Conservation (phyloP, 306 rosid genomes). For the Fagus sylvatica region DNA sequence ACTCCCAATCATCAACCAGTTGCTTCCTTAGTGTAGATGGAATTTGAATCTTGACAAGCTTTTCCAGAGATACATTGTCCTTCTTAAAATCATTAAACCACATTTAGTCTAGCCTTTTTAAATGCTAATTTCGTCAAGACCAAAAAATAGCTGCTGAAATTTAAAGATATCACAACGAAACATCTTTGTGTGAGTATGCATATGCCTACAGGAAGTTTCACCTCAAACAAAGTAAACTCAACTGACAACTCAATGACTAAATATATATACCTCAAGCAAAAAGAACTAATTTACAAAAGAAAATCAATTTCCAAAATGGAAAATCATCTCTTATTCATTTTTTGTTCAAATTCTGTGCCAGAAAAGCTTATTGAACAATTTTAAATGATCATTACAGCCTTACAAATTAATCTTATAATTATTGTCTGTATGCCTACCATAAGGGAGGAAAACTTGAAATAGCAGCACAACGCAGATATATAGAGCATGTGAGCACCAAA, state of each 20-base stretch:
- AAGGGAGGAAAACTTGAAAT: slow-evolving; percentile 9
- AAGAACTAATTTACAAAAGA: background rate
- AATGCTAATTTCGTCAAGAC: background rate
- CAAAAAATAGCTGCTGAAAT: background rate
- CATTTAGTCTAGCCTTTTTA: slow-evolving; percentile 16
- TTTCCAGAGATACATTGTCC: slow-evolving; percentile 65
- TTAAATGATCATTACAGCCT: background rate
- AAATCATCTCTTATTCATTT: background rate
- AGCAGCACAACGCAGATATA: slow-evolving; percentile 3
- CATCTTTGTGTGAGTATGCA: background rate
- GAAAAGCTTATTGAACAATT: background rate
- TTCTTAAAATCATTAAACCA: slow-evolving; percentile 53
- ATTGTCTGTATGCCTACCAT: slow-evolving; percentile 3
- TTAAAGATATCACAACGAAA: background rate
- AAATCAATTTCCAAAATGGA: background rate
- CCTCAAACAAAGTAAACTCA: background rate
- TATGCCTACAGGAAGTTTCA: background rate
- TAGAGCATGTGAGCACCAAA: background rate
- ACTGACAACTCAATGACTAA: background rate
- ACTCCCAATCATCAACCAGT: slow-evolving; percentile 94
- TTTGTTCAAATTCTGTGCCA: background rate
- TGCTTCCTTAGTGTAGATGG: slow-evolving; percentile 89
- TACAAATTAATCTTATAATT: background rate
- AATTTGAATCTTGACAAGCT: slow-evolving; percentile 89
- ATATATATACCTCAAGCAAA: background rate